Evolutionary conservation across 2,329 filamentous ascomycete genomes (phyloP).

Genomic region (Colletotrichum somersetense): DNA sequence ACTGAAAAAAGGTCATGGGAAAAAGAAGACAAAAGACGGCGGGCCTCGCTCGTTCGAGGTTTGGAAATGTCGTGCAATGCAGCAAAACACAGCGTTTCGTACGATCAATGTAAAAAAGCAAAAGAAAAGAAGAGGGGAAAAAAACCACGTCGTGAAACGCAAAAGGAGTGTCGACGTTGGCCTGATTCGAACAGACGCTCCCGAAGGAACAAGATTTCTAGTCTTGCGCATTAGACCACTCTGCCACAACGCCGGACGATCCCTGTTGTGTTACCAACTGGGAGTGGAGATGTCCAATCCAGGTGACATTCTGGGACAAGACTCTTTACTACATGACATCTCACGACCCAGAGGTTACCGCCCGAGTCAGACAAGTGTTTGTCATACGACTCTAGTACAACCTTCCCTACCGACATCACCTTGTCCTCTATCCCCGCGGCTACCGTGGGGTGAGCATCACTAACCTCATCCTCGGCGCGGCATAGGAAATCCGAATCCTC

Average conservation of each 20-base stretch:
- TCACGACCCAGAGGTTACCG: too few relatives aligned
- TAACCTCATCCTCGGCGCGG: background rate
- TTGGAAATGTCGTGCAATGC: too few relatives aligned
- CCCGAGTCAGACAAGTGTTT: background rate
- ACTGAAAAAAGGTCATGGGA: too few relatives aligned
- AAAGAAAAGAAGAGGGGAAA: background rate
- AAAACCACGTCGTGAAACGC: background rate
- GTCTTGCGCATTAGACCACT: conserved; percentile 39
- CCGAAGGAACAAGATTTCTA: conserved; percentile 39
- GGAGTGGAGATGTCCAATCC: background rate
- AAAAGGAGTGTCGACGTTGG: conserved; percentile 16
- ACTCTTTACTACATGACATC: too few relatives aligned
- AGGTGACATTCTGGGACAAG: background rate
- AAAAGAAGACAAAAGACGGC: too few relatives aligned
- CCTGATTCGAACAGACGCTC: conserved; percentile 37
- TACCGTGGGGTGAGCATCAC: background rate
- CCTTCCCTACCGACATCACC: background rate
- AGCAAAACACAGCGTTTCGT: too few relatives aligned
- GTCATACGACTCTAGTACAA: background rate
- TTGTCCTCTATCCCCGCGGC: background rate
- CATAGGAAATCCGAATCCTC: background rate
- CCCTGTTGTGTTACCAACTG: conserved; percentile 1
- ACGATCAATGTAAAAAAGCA: background rate
- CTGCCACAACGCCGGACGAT: conserved; percentile 33
- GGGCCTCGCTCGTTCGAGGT: too few relatives aligned